Evolutionary conservation across 129 eudicot species (phyloP).

Genomic region (Tanacetum coccineum): DNA sequence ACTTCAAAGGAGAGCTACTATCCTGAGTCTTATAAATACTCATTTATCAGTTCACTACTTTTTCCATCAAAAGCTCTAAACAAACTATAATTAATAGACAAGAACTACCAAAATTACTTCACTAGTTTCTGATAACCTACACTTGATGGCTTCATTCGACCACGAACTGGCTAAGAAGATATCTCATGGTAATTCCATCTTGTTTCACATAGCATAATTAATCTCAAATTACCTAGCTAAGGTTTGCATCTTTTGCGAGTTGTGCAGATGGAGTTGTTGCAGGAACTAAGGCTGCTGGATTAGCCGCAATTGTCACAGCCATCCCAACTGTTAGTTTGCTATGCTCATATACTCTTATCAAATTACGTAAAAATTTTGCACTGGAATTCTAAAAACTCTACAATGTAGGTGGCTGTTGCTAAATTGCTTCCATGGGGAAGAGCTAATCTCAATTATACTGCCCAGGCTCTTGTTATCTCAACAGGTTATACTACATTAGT

Average conservation of each 20-base stretch:
- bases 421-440: constrained; percentile 86
- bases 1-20: too few relatives aligned
- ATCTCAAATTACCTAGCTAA: background rate
- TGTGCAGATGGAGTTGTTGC: constrained; percentile 81
- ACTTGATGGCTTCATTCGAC: constrained; percentile 48
- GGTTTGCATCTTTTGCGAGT: background rate
- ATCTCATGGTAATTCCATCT: constrained; percentile 52
- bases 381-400: background rate
- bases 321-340: constrained; percentile 67
- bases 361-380: too few relatives aligned
- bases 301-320: constrained; percentile 77
- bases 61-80: constrained; percentile 11
- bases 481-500: constrained; percentile 43
- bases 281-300: constrained; percentile 88
- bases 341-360: background rate
- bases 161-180: constrained; percentile 80
- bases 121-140: constrained; percentile 6
- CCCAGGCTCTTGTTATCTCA: constrained; percentile 88
- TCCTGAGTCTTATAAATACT: constrained; percentile 21
- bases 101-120: background rate
- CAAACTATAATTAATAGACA: background rate
- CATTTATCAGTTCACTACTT: constrained; percentile 11
- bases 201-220: background rate
- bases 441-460: constrained; percentile 77
- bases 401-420: constrained; percentile 63